Conservation (phyloP, 345 rosid genomes). For the Eucalyptus regnans region DNA sequence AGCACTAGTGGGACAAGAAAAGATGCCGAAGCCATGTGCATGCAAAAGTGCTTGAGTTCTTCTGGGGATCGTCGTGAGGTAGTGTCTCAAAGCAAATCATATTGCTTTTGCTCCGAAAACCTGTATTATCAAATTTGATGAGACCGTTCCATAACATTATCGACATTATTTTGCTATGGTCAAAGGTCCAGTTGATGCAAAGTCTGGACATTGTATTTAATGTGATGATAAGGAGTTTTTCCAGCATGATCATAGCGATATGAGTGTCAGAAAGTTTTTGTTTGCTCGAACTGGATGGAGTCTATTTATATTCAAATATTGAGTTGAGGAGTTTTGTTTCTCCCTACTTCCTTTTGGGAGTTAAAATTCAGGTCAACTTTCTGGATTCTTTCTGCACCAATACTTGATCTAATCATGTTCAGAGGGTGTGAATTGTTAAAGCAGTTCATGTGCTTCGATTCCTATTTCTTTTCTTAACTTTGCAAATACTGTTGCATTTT, state of each 20-base stretch:
- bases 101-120: neutral
- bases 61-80: neutral
- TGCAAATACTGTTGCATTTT: neutral
- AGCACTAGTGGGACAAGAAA: neutral
- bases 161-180: neutral
- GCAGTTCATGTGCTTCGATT: neutral
- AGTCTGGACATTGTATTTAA: neutral
- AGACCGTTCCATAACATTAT: neutral
- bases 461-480: neutral
- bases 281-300: neutral
- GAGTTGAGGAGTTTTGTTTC: neutral
- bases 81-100: neutral
- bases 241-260: neutral
- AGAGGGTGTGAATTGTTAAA: neutral
- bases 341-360: neutral
- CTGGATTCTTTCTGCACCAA: neutral
- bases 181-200: neutral
- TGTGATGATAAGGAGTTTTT: neutral
- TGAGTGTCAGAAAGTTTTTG: neutral
- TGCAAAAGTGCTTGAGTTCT: neutral
- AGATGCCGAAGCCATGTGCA: neutral
- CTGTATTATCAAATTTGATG: neutral
- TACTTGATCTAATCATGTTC: neutral
- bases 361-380: neutral
- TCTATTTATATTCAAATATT: neutral